Conservation (phyloP, 2,329 filamentous ascomycete genomes). For the Xylaria sp. region DNA sequence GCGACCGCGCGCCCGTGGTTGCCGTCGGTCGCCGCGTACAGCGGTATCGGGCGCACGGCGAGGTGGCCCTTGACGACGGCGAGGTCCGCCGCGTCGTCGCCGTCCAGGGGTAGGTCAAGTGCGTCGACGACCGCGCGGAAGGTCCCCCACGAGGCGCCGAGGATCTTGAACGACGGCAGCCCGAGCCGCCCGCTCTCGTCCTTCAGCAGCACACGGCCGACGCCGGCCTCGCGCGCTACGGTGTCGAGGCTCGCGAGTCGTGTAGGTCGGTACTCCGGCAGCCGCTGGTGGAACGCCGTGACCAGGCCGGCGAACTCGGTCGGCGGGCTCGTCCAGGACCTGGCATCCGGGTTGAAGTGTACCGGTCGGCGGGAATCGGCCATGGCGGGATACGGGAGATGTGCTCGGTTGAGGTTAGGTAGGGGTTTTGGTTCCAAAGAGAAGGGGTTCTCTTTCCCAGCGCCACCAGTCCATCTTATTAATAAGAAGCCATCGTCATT, state of each 20-base stretch:
- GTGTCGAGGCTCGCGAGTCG: conserved; percentile 53
- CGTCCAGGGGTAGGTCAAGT: conserved; percentile 45
- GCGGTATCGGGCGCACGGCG: conserved; percentile 36
- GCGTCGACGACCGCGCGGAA: conserved; percentile 56
- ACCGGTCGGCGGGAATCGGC: not conserved
- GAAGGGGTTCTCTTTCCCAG: not conserved
- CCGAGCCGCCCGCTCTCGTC: conserved; percentile 69
- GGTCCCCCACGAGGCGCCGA: conserved; percentile 73
- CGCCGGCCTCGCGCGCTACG: conserved; percentile 58
- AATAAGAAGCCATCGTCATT: too few species aligned
- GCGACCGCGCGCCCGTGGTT: conserved; percentile 76
- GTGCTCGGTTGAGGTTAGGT: not conserved
- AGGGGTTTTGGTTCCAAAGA: not conserved
- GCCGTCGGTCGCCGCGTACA: conserved; percentile 71
- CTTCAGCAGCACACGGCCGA: conserved; percentile 65
- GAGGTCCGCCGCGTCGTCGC: too few species aligned
- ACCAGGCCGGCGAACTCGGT: not conserved
- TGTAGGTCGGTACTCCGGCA: conserved; percentile 61
- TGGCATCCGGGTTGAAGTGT: conserved; percentile 8
- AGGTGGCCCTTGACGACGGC: conserved; percentile 44
- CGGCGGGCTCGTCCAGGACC: not conserved
- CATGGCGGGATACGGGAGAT: not conserved
- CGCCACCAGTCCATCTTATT: not conserved
- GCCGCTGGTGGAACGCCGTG: conserved; percentile 56
- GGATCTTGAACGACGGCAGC: conserved; percentile 74